These are phyloP conservation scores for Aspergillus sp. DNA, from an alignment of 2,329 filamentous ascomycete genomes.

Conservation along the genomic window DNA sequence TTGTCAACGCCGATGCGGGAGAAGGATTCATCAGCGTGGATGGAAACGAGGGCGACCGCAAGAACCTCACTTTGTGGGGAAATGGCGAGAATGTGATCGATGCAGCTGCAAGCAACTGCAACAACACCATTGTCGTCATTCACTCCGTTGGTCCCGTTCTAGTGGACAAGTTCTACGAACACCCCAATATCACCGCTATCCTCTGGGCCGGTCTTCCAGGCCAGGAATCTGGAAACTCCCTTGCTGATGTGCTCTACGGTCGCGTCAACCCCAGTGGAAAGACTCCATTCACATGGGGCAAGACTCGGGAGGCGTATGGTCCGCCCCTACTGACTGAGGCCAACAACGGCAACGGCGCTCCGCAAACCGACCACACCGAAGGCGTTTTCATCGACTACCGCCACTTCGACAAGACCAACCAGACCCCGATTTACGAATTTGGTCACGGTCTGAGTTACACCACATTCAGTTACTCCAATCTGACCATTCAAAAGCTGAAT, in stretches of 20 bases:
- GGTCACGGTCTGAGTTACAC: constrained; percentile 64
- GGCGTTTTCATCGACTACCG: constrained; percentile 61
- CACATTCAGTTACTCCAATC: constrained; percentile 60
- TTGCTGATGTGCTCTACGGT: constrained; percentile 73
- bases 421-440: constrained; percentile 62
- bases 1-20: constrained; percentile 82
- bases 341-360: constrained; percentile 57
- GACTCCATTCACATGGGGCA: constrained; percentile 61
- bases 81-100: constrained; percentile 77
- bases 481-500: constrained; percentile 48
- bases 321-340: constrained; percentile 57
- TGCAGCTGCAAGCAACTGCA: constrained; percentile 72
- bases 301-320: constrained; percentile 54
- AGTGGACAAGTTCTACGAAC: constrained; percentile 60
- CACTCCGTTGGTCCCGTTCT: constrained; percentile 82
- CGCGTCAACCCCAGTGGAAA: constrained; percentile 62
- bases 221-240: constrained; percentile 72
- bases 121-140: constrained; percentile 89
- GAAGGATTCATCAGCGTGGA: constrained; percentile 85
- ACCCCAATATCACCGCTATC: constrained; percentile 72
- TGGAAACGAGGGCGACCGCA: constrained; percentile 82
- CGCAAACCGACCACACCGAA: constrained; percentile 61
- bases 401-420: constrained; percentile 54
- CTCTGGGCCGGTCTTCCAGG: constrained; percentile 74
- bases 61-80: constrained; percentile 88